These are phyloP conservation scores for Candida bentonensis DNA, from an alignment of 805 yeast genomes.

Conservation along the genomic window DNA sequence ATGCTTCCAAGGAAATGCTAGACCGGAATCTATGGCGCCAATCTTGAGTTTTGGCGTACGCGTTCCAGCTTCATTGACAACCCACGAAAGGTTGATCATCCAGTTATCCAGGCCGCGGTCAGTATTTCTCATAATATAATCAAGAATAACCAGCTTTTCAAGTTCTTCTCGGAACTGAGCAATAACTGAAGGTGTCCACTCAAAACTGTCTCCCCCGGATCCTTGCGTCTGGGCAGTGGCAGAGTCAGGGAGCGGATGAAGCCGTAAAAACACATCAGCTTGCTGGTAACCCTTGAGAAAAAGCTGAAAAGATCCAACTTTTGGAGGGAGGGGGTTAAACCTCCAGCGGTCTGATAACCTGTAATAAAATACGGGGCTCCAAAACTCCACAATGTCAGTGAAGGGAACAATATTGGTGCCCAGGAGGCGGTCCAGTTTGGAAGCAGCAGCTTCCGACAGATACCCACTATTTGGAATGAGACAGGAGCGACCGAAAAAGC, in stretches of 20 bases:
- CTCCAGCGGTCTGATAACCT: slow-evolving; percentile 31
- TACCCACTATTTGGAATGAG: slow-evolving; percentile 61
- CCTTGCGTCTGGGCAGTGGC: slow-evolving; percentile 7
- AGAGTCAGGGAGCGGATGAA: slow-evolving; percentile 42
- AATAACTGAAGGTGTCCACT: slow-evolving; percentile 39
- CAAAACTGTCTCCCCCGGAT: slow-evolving; percentile 20
- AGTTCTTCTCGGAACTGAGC: slow-evolving; percentile 43
- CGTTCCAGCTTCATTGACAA: slow-evolving; percentile 6
- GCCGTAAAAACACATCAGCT: slow-evolving; percentile 44
- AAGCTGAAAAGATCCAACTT: slow-evolving; percentile 55
- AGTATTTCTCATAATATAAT: slow-evolving; percentile 61
- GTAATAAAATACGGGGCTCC: slow-evolving; percentile 39
- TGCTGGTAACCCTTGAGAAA: slow-evolving; percentile 44
- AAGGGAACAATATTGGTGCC: slow-evolving; percentile 49
- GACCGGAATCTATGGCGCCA: slow-evolving; percentile 66
- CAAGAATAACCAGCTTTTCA: slow-evolving; percentile 56
- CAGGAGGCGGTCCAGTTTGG: slow-evolving; percentile 47
- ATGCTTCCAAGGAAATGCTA: slow-evolving; percentile 69
- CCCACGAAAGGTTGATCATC: slow-evolving; percentile 53
- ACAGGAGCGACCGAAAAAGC: slow-evolving; percentile 63
- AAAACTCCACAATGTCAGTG: slow-evolving; percentile 41
- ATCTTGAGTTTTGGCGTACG: slow-evolving; percentile 25
- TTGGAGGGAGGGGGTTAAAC: slow-evolving; percentile 24
- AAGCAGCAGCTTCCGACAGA: slow-evolving; percentile 59
- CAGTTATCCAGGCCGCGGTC: slow-evolving; percentile 66